Base-by-base conservation (phyloP, 2,329 filamentous ascomycete genomes). In the Rhynchosporium secalis region DNA sequence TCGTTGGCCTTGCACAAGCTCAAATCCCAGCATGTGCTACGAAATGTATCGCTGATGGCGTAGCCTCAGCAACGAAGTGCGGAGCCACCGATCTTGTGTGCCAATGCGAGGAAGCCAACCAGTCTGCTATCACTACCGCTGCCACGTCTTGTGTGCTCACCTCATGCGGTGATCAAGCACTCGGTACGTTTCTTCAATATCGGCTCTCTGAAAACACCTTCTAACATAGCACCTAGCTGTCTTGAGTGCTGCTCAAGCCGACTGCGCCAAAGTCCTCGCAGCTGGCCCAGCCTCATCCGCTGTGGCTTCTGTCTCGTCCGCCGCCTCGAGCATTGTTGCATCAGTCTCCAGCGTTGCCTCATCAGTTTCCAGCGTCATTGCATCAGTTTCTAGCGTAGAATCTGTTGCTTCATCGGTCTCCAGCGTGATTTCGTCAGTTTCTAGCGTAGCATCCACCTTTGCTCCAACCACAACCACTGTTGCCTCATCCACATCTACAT, bases 1-100 rank as follows among this genome's bases (percentile, higher is more conserved):
- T 66, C 45, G 60, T 62, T 38, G 60, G 64, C 41, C 40, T 63
- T 9, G 61, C 63, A 31, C 26, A 60, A 7, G 63, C 65, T 51
- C 31, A 56, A 4, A 68, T 71, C 55, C 69, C 69, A 61, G 56
- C 54, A 6, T 71, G 69, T 43, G 69, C 68, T 33, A 61, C 56
- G 10, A 49, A 40, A 2, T 71, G 69, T 40, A 65, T 71, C 49
- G 45, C 62, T 8, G 56, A 65, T 43, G 67, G 68, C n/a, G 65
- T 69, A 45, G 15, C 54, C 4, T 61, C 61, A 4, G 31, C 63
- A 4, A 69, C 69, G 13, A 66, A 47, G 12, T 72, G 70, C 46
- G 55, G 57, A 4, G 51, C 54, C 4, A 58, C 48, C 10, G 68
- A 71, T 58, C 26, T 67, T 9, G 26, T 45, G 3, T 72, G 69